phyloP scores from a whole-genome alignment of 805 yeast genomes.

The Saccharomycopsis fermentans region DNA sequence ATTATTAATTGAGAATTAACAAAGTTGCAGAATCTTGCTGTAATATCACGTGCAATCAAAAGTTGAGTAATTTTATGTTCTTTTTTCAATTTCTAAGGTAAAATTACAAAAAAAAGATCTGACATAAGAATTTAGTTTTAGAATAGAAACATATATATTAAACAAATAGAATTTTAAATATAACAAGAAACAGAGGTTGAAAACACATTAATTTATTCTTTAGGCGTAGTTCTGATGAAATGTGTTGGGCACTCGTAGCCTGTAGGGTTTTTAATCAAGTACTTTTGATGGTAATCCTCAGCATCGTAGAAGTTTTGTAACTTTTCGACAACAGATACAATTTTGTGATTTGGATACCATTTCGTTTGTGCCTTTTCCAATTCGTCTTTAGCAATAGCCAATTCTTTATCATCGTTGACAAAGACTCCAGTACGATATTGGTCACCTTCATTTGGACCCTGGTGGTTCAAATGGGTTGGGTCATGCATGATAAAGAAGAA shows the following conservation, averaged over 20 bases:
- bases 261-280: slow-evolving; percentile 65
- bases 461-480: slow-evolving; percentile 74
- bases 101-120: too few relatives aligned
- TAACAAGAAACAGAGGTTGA: not conserved
- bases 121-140: too few relatives aligned
- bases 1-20: too few relatives aligned
- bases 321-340: slow-evolving; percentile 63
- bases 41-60: too few relatives aligned
- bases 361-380: slow-evolving; percentile 51
- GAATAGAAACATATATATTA: not conserved
- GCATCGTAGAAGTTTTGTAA: slow-evolving; percentile 76
- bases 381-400: slow-evolving; percentile 34
- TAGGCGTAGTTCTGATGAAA: slow-evolving; percentile 41
- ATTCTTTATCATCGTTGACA: slow-evolving; percentile 41
- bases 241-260: slow-evolving; percentile 93
- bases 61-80: too few relatives aligned
- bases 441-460: slow-evolving; percentile 83
- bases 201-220: not conserved
- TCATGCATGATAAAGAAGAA: slow-evolving; percentile 91
- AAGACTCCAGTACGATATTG: slow-evolving; percentile 85
- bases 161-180: not conserved
- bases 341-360: slow-evolving; percentile 63
- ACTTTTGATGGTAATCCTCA: slow-evolving; percentile 88
- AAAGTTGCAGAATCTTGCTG: too few relatives aligned
- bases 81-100: too few relatives aligned